Conservation (phyloP, 495 filamentous ascomycete species). For the Paragyromitra xinjiangensis region DNA sequence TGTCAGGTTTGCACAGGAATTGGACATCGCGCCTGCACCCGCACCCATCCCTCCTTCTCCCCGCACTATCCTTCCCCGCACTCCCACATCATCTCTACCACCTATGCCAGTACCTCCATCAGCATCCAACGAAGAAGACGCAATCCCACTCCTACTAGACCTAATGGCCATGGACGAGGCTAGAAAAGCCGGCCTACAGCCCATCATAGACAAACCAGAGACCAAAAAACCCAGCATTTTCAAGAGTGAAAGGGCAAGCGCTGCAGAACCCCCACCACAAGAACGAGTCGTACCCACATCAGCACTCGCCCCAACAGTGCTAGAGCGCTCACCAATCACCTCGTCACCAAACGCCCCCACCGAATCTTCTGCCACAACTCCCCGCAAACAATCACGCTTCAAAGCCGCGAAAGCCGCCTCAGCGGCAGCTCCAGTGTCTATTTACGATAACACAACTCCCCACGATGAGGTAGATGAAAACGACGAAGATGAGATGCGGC, state of each 20-base stretch:
- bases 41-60: slow-evolving; percentile 47
- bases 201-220: slow-evolving; percentile 40
- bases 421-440: slow-evolving; percentile 44
- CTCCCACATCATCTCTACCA: slow-evolving; percentile 53
- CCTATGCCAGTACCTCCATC: slow-evolving; percentile 62
- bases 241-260: slow-evolving; percentile 53
- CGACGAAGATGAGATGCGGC: slow-evolving; percentile 22
- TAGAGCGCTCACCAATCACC: slow-evolving; percentile 45
- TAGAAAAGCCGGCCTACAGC: slow-evolving; percentile 54
- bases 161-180: slow-evolving; percentile 54
- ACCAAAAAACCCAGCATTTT: slow-evolving; percentile 45
- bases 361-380: slow-evolving; percentile 47
- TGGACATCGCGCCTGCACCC: slow-evolving; percentile 72
- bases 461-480: slow-evolving; percentile 10
- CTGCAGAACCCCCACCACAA: background rate
- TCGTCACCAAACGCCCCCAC: background rate
- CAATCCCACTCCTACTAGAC: slow-evolving; percentile 54
- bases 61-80: background rate
- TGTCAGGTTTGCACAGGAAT: slow-evolving; percentile 76
- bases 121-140: slow-evolving; percentile 58
- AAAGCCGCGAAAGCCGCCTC: slow-evolving; percentile 57
- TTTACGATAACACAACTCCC: slow-evolving; percentile 55
- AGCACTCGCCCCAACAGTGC: slow-evolving; percentile 40
- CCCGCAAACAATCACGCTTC: slow-evolving; percentile 61
- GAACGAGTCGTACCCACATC: slow-evolving; percentile 36